phyloP scores from a whole-genome alignment of 805 yeast genomes.

The Candida boidinii region DNA sequence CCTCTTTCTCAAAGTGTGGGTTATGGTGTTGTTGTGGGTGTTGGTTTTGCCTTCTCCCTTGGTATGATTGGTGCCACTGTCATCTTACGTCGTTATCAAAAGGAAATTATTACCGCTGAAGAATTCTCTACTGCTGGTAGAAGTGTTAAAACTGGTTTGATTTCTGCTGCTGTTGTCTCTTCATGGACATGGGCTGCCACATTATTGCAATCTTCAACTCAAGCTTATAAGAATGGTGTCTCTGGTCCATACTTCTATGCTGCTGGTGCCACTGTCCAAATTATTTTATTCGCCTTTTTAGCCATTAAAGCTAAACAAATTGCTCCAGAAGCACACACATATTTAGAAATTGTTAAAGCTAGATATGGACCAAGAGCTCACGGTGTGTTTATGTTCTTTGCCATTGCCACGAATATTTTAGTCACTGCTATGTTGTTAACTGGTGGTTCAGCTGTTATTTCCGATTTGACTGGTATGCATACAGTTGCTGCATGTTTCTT shows the following conservation, averaged over 20 bases:
- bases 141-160: constrained; percentile 74
- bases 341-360: constrained; percentile 71
- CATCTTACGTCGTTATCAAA: constrained; percentile 67
- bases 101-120: constrained; percentile 84
- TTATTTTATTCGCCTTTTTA: constrained; percentile 73
- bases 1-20: constrained; percentile 67
- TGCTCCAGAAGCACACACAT: constrained; percentile 91
- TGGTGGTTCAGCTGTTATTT: constrained; percentile 82
- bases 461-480: constrained; percentile 70
- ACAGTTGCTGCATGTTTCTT: constrained; percentile 76
- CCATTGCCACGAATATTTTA: constrained; percentile 76
- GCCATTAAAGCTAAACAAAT: constrained; percentile 84
- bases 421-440: constrained; percentile 90
- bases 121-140: constrained; percentile 93
- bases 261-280: constrained; percentile 86
- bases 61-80: constrained; percentile 76
- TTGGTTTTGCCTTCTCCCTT: constrained; percentile 62
- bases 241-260: constrained; percentile 81
- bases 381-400: constrained; percentile 63
- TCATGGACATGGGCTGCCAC: constrained; percentile 96
- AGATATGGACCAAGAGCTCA: constrained; percentile 80
- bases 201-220: constrained; percentile 64
- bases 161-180: constrained; percentile 85
- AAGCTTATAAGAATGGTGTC: constrained; percentile 71
- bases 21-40: constrained; percentile 79